Base-by-base conservation (phyloP, 2,329 filamentous ascomycete genomes). In the Diaporthe longicolla region DNA sequence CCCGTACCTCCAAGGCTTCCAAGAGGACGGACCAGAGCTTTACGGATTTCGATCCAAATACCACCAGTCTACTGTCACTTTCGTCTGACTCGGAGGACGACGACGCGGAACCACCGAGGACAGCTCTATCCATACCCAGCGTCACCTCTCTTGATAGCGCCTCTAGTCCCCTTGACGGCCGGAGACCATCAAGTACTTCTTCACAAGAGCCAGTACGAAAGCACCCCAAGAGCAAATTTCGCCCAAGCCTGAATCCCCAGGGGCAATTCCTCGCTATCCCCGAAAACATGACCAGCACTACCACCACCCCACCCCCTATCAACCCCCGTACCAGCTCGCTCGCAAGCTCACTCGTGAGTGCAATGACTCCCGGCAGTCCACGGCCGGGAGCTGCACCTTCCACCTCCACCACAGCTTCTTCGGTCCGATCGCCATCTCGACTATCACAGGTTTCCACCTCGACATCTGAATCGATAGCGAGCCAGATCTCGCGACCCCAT, bases 61-160 rank as follows among this genome's bases (percentile, higher is more conserved):
- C 88, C 69, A 89, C 84, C 74, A 91, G 89, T 75, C 84, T 91
- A 0, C 80, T 91, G 19, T 88, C 89, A 1, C 83, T 91, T 1
- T 90, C 89, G 1, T 90, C 89, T 0, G 89, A 90, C 75, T 90
- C 89, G 0, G 89, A 91, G 73, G 87, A 88, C 37, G 84, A 82
- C 35, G 79, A 78, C 24, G 78, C 78, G 9, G 82, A 82, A 13
- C 76, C 81, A 1, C 80, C 82, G 3, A 81, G 79, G 57, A 80
- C 81, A 15, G 82, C 82, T 6, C 73, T 80, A n/a, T 80, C 81
- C 3, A 80, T 81, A 7, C 82, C 81, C 8, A 78, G 78, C 19
- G 79, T 78, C 26, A 74, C 76, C 55, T 78, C 77, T 19, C 76
- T 79, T 21, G 78, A 80, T 48, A 76, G 76, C 58, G 37, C 71